These are phyloP conservation scores for Ophiostoma piceae DNA, from an alignment of 2,329 filamentous ascomycete species.

Conservation along the genomic window DNA sequence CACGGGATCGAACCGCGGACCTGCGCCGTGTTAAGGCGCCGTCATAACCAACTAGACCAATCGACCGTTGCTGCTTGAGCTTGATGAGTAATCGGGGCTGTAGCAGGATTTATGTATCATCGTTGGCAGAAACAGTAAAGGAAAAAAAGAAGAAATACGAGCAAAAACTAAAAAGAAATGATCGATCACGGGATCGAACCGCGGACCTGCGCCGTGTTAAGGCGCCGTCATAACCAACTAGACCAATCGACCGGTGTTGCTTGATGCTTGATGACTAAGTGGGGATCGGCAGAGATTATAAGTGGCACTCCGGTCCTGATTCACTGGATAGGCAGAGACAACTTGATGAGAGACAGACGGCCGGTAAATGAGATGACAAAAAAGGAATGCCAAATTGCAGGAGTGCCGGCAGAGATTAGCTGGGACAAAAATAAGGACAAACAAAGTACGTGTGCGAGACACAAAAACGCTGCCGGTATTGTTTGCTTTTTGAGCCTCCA, in stretches of 20 bases:
- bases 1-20: constrained; percentile 23
- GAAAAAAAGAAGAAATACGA: no score
- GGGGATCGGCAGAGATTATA: not conserved
- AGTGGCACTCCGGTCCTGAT: not conserved
- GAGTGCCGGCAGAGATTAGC: not conserved
- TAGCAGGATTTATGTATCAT: no score
- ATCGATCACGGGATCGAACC: constrained; percentile 23
- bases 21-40: constrained; percentile 24
- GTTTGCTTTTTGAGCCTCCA: not conserved
- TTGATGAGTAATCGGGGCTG: constrained; percentile 9
- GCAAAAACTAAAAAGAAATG: constrained; percentile 1
- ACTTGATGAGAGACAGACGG: not conserved
- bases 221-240: constrained; percentile 24
- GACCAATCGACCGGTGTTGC: constrained; percentile 20
- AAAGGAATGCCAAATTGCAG: not conserved
- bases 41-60: constrained; percentile 24
- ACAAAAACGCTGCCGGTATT: not conserved
- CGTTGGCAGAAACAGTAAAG: no score
- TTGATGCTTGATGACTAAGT: constrained; percentile 7
- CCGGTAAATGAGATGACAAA: not conserved
- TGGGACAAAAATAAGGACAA: not conserved
- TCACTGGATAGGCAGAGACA: not conserved
- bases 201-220: constrained; percentile 24
- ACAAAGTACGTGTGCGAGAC: not conserved
- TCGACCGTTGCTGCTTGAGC: constrained; percentile 14